These are phyloP conservation scores for Quercus bicolor DNA, from an alignment of 306 rosid species.

Conservation along the genomic window DNA sequence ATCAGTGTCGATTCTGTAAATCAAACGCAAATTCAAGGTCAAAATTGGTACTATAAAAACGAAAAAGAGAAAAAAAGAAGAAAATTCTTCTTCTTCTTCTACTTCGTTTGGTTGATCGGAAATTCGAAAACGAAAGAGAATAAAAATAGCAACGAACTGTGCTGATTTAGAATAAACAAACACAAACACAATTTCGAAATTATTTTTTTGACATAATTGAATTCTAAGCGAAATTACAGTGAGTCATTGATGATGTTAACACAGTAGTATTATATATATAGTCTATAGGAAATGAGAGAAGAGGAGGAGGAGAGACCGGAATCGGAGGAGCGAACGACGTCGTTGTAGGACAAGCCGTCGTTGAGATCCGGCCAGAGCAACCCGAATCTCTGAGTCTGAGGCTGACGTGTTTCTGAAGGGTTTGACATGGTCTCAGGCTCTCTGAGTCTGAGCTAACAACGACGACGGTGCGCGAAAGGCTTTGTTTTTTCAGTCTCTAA, in stretches of 20 bases:
- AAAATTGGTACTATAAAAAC: neutral
- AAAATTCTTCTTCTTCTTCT: neutral
- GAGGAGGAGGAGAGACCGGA: conserved; percentile 35
- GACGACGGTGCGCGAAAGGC: neutral
- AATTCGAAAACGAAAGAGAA: neutral
- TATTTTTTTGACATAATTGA: neutral
- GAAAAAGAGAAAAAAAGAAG: too few relatives aligned
- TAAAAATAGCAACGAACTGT: too few relatives aligned
- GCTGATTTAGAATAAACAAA: neutral
- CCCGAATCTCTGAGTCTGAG: conserved; percentile 30
- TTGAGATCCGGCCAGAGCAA: conserved; percentile 80
- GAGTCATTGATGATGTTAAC: neutral
- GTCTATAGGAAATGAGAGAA: neutral
- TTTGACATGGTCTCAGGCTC: neutral
- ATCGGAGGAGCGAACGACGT: conserved; percentile 67
- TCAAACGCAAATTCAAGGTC: neutral
- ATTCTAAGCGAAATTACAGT: neutral
- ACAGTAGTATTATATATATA: too few relatives aligned
- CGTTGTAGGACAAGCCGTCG: conserved; percentile 71
- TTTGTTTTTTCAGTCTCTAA: neutral
- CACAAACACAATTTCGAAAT: neutral
- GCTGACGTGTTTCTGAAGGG: neutral
- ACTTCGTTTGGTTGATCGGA: neutral
- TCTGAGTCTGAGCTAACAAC: neutral
- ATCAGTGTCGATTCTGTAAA: conserved; percentile 55